phyloP scores from a whole-genome alignment of 805 yeast species.

The Candida dendrica region DNA sequence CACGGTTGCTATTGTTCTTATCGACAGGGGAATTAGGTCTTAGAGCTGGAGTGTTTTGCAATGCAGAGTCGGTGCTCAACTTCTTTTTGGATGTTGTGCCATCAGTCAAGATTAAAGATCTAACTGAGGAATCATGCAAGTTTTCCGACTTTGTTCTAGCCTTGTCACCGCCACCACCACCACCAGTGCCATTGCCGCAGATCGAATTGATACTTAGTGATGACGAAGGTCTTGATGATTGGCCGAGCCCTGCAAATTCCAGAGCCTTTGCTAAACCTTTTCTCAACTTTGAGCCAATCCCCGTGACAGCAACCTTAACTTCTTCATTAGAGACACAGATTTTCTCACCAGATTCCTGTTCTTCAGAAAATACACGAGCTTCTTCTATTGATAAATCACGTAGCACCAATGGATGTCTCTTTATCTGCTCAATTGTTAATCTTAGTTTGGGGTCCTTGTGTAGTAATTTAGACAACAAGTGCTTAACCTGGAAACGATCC shows the following conservation, averaged over 20 bases:
- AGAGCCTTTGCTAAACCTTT: constrained; percentile 20
- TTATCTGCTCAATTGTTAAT: constrained; percentile 64
- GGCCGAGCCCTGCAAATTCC: constrained; percentile 15
- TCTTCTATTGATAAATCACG: constrained; percentile 30
- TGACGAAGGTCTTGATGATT: background rate
- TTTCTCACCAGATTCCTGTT: constrained; percentile 23
- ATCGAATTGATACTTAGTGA: background rate
- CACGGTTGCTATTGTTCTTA: constrained; percentile 6
- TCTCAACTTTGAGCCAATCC: constrained; percentile 62
- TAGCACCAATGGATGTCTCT: constrained; percentile 64
- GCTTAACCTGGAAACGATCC: constrained; percentile 39
- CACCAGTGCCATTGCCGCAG: background rate
- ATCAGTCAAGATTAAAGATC: background rate
- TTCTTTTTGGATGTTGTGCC: background rate
- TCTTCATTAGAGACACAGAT: constrained; percentile 63
- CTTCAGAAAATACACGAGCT: constrained; percentile 13
- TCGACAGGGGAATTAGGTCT: background rate
- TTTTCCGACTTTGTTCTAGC: background rate
- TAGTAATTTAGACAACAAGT: constrained; percentile 54
- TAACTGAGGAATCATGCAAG: background rate
- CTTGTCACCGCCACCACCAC: background rate
- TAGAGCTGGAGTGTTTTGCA: background rate
- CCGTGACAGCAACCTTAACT: constrained; percentile 69
- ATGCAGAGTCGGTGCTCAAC: background rate
- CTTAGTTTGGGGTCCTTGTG: constrained; percentile 65